Evolutionary conservation across 495 filamentous ascomycete species (phyloP), one percentile per base, ranked within the genome.

Genomic region (Xylaria curta): DNA sequence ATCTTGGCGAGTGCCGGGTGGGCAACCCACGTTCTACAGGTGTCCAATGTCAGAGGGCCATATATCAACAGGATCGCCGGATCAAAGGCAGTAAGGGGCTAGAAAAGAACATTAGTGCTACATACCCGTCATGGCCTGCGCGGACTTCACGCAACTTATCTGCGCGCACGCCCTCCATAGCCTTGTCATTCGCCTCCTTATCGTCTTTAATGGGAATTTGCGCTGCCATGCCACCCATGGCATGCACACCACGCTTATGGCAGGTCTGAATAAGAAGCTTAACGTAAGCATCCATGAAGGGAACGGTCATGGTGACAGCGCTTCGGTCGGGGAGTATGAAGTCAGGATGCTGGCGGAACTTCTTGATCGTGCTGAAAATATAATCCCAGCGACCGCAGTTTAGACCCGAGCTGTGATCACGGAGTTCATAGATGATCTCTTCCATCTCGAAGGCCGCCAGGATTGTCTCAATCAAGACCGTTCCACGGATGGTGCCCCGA

Each of bases 341-440:
- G 80, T 91, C 89, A 72, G 92, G 85, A 86, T 97, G 94, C 74
- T 97, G 89, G 76, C 97, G 93, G 91, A 98, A 98, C 84, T 97
- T 97, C 88, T 99, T 99, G 87, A 99, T 99, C 79, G 96, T 93
- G 81, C 91, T 95, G 87, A 99, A 99, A 85, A 99, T 98, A 87
- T 99, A 99, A 80, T 99, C 96, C 96, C 96, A 99, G 63, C 96
- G 92, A 63, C 96, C 96, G 83, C 96, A 99, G 88, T 99, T 99
- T 74, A 99, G 88, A 66, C 96, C 96, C 13, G 96, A 92, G 82
- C 91, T 94, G 86, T 99, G 96, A 79, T 98, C 95, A 47, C 96
- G 93, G 73, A 99, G 91, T 83, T 99, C 96, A 85, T 97, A 99
- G 82, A 99, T 98, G 83, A 99, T 98, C 91, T 99, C 96, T 71